phyloP scores from a whole-genome alignment of 768 basidiomycete genomes.

The Suillus subluteus region DNA sequence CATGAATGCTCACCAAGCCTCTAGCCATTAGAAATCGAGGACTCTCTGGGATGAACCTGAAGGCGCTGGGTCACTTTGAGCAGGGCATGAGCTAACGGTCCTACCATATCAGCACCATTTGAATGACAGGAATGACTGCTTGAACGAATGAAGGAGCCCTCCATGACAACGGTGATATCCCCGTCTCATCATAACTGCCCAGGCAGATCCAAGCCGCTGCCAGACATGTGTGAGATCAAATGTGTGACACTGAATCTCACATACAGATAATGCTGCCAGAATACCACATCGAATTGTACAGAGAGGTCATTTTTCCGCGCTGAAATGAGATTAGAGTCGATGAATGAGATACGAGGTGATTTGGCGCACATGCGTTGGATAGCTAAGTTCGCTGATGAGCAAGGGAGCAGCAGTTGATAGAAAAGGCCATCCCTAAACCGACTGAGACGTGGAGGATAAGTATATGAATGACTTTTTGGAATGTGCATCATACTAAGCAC shows the following conservation, averaged over 20 bases:
- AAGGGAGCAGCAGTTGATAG: constrained; percentile 65
- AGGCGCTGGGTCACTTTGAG: not conserved
- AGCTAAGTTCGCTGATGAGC: constrained; percentile 66
- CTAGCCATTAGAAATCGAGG: constrained; percentile 69
- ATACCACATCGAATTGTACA: constrained; percentile 80
- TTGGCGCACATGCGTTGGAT: constrained; percentile 66
- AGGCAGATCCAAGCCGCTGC: constrained; percentile 52
- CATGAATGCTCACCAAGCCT: constrained; percentile 47
- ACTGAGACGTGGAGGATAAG: constrained; percentile 39
- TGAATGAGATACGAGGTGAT: not conserved
- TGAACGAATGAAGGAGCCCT: constrained; percentile 68
- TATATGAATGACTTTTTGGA: not conserved
- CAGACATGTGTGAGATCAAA: not conserved
- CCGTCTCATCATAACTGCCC: constrained; percentile 42
- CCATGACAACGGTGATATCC: constrained; percentile 58
- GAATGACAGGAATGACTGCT: constrained; percentile 57
- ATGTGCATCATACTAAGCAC: constrained; percentile 33
- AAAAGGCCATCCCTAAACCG: constrained; percentile 66
- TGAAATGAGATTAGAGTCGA: constrained; percentile 17
- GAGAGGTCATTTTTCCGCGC: constrained; percentile 60
- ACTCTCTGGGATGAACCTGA: constrained; percentile 69
- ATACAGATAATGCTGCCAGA: constrained; percentile 63
- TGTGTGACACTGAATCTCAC: constrained; percentile 3
- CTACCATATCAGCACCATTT: constrained; percentile 58
- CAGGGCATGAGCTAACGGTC: not conserved